Percentiles rank a stretch among this genome's conserved stretches.
Evolutionary conservation across 331 rosid species (phyloP).

Genomic region (Phaseolus coccineus): DNA sequence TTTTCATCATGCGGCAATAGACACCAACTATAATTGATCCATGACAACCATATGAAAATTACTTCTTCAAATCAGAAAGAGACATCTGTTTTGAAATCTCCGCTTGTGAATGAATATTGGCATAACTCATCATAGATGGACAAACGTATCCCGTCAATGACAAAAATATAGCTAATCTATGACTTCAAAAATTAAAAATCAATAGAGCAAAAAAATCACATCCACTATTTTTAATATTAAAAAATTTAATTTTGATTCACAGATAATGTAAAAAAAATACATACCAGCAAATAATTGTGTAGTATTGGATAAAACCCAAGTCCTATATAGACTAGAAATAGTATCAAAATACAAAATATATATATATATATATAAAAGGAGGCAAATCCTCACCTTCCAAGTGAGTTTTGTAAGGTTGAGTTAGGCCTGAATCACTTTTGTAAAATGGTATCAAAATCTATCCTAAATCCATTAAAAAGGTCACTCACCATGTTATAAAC

Average conservation of each 20-base stretch:
- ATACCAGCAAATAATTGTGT: neutral
- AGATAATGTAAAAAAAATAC: neutral
- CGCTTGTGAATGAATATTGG: constrained; percentile 3
- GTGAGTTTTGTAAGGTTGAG: too few relatives aligned
- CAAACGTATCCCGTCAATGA: neutral
- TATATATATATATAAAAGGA: too few relatives aligned
- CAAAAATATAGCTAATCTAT: neutral
- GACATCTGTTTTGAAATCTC: neutral
- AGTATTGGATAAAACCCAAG: too few relatives aligned
- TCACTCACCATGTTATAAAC: too few relatives aligned
- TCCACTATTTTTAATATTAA: neutral
- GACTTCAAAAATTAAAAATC: neutral
- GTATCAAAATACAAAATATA: too few relatives aligned
- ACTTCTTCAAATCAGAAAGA: constrained; percentile 28
- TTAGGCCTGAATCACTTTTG: too few relatives aligned
- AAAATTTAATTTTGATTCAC: constrained; percentile 23
- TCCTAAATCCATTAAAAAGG: too few relatives aligned
- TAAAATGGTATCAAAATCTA: too few relatives aligned
- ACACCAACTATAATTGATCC: constrained; percentile 28
- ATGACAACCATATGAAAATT: constrained; percentile 27
- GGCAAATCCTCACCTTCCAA: too few relatives aligned
- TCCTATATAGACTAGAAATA: too few relatives aligned
- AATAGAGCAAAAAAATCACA: neutral
- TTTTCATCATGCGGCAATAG: neutral
- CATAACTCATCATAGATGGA: constrained; percentile 26